These are phyloP conservation scores for Backusella morwellensis DNA, from an alignment of 192 early-diverging fungal species.

Conservation along the genomic window DNA sequence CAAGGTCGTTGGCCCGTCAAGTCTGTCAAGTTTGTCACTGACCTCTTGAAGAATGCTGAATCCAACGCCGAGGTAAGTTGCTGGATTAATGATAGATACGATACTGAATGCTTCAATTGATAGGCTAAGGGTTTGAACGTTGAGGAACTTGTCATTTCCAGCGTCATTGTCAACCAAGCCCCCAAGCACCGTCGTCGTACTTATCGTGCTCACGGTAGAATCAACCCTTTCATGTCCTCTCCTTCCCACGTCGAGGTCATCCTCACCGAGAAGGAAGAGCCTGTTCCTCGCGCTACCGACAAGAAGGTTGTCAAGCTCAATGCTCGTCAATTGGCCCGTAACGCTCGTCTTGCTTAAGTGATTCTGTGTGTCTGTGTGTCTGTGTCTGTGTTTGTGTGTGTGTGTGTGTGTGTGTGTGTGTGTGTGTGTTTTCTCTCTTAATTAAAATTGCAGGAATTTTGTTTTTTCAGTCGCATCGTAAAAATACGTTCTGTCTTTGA, in stretches of 20 bases:
- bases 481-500: too few relatives aligned
- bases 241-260: constrained; percentile 95
- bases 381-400: background rate
- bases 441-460: background rate
- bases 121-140: constrained; percentile 85
- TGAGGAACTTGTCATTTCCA: constrained; percentile 83
- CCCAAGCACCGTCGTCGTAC: constrained; percentile 93
- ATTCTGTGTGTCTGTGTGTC: background rate
- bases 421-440: background rate
- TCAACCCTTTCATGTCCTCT: constrained; percentile 85
- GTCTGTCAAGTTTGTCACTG: constrained; percentile 87
- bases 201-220: constrained; percentile 96
- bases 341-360: constrained; percentile 41
- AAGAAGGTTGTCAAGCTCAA: constrained; percentile 46
- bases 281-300: constrained; percentile 70
- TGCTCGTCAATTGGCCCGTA: constrained; percentile 48
- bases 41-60: constrained; percentile 93
- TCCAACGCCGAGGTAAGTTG: constrained; percentile 85
- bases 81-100: background rate
- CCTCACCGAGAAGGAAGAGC: constrained; percentile 82
- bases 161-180: constrained; percentile 96
- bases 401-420: background rate
- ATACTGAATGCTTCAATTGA: background rate
- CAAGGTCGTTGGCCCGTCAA: constrained; percentile 95
- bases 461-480: too few relatives aligned